These are phyloP conservation scores for Coemansia guatemalensis DNA, from an alignment of 192 early-diverging fungal species.

Conservation along the genomic window DNA sequence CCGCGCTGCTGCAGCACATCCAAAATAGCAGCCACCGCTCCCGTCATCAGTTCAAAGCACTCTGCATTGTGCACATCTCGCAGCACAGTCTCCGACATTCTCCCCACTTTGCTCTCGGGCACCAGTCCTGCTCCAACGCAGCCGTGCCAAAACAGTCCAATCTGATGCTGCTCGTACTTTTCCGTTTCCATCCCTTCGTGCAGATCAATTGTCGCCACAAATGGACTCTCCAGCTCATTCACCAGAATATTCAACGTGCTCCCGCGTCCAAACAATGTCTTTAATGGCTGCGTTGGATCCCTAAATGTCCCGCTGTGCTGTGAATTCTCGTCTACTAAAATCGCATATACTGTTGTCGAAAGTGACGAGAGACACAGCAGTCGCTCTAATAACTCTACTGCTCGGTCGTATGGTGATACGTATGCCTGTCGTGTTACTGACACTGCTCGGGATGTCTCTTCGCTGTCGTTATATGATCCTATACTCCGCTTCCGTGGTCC, in stretches of 20 bases:
- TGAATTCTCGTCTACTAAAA: slow-evolving; percentile 41
- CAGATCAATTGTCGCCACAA: slow-evolving; percentile 48
- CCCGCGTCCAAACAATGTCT: slow-evolving; percentile 43
- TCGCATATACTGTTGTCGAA: slow-evolving; percentile 34
- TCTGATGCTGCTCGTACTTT: slow-evolving; percentile 31
- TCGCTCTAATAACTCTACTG: slow-evolving; percentile 37
- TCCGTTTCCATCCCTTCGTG: slow-evolving; percentile 18
- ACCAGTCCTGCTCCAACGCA: slow-evolving; percentile 40
- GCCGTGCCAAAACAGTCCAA: slow-evolving; percentile 42
- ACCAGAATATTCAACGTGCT: slow-evolving; percentile 52
- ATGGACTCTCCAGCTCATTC: slow-evolving; percentile 52
- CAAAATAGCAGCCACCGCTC: slow-evolving; percentile 24
- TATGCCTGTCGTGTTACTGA: slow-evolving; percentile 42
- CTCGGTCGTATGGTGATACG: slow-evolving; percentile 45
- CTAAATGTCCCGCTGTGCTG: slow-evolving; percentile 9
- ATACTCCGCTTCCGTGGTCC: slow-evolving; percentile 23
- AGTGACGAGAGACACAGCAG: slow-evolving; percentile 41
- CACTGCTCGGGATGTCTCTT: slow-evolving; percentile 34
- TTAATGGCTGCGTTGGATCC: slow-evolving; percentile 34
- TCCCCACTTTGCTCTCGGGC: background rate
- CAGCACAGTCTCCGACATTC: background rate
- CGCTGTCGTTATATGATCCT: slow-evolving; percentile 2
- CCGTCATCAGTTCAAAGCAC: slow-evolving; percentile 28
- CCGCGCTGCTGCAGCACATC: slow-evolving; percentile 37
- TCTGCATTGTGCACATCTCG: slow-evolving; percentile 11